A percentile compares a stretch with the other conserved stretches of the same genome.
Conservation (phyloP, 2,329 filamentous ascomycete species). For the Aspergillus japonicus region DNA sequence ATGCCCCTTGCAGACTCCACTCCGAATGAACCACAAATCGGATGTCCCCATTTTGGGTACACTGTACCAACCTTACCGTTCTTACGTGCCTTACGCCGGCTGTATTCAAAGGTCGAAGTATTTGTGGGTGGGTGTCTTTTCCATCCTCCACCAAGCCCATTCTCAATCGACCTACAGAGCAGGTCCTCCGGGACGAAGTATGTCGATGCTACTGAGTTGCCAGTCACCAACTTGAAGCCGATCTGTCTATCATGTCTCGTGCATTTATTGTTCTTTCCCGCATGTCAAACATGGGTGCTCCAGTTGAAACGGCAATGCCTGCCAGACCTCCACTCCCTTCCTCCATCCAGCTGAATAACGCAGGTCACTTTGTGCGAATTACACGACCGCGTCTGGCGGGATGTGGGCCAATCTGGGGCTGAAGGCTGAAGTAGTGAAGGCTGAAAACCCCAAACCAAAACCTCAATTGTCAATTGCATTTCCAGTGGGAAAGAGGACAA, state of each 20-base stretch:
- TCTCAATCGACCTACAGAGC: neutral
- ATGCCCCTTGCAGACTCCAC: constrained; percentile 22
- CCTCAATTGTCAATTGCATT: constrained; percentile 5
- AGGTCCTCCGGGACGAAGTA: neutral
- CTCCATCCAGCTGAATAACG: neutral
- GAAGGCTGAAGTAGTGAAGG: constrained; percentile 6
- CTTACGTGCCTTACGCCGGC: constrained; percentile 1
- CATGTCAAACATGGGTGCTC: neutral
- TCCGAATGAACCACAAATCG: constrained; percentile 14
- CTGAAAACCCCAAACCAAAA: constrained; percentile 5
- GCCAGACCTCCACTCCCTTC: neutral
- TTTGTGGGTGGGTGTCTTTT: neutral
- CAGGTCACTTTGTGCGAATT: neutral
- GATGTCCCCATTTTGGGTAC: constrained; percentile 8
- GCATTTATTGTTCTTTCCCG: neutral
- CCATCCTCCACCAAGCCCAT: neutral
- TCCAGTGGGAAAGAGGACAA: neutral
- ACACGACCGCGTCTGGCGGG: constrained; percentile 14
- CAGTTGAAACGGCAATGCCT: neutral
- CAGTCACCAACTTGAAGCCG: neutral
- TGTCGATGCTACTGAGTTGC: neutral
- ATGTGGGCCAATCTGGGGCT: constrained; percentile 17
- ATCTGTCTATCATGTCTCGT: neutral
- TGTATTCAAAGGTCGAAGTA: neutral
- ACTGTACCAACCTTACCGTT: constrained; percentile 10